These are phyloP conservation scores for Radiomyces spectabilis DNA, from an alignment of 192 early-diverging fungal species.

Conservation along the genomic window DNA sequence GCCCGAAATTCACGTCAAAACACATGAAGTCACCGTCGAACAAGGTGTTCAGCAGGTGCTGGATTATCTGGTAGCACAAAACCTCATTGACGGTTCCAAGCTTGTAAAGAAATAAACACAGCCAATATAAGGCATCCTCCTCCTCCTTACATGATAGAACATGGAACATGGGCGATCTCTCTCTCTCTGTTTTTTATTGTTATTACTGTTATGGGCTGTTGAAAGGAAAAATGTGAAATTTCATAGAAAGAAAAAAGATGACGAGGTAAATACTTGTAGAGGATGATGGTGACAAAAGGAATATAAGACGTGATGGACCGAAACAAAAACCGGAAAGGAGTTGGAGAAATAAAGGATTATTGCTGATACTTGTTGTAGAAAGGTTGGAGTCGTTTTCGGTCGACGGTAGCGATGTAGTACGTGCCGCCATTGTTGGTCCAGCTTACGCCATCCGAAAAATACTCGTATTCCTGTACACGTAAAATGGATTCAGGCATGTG, in stretches of 20 bases:
- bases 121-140: background rate
- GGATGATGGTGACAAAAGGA: no score
- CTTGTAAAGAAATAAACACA: constrained; percentile 5
- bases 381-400: constrained; percentile 47
- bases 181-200: background rate
- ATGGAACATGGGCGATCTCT: background rate
- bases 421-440: constrained; percentile 75
- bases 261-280: no score
- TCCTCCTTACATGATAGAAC: background rate
- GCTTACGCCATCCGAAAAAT: constrained; percentile 65
- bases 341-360: no score
- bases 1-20: constrained; percentile 83
- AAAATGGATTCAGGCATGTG: constrained; percentile 67
- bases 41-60: constrained; percentile 52
- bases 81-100: constrained; percentile 2
- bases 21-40: constrained; percentile 65
- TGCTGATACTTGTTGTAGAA: no score
- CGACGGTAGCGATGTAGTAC: constrained; percentile 76
- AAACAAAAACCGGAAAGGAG: no score
- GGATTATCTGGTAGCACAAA: constrained; percentile 19
- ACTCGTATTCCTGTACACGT: constrained; percentile 53
- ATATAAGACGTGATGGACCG: background rate
- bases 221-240: background rate
- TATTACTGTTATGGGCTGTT: background rate
- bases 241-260: background rate